Evolutionary conservation across 1,284 basidiomycete genomes (phyloP).

Genomic region (Pterulicium gracile): DNA sequence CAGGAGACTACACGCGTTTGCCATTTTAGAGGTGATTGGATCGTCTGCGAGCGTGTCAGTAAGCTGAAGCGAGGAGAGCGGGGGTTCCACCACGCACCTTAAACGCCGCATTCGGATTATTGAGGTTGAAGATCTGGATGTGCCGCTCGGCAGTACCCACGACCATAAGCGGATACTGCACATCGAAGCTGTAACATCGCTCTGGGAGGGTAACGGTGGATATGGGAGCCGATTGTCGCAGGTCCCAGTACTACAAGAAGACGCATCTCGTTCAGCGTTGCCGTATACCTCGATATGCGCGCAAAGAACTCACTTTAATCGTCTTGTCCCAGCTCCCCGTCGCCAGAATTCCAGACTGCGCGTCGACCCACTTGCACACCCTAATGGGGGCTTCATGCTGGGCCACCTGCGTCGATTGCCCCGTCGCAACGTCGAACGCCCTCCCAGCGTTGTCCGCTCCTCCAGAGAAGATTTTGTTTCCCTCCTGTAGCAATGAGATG

Average conservation of each 20-base stretch:
- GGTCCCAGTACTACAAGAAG: constrained; percentile 76
- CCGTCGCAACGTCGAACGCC: constrained; percentile 74
- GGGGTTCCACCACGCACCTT: constrained; percentile 34
- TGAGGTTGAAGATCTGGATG: constrained; percentile 82
- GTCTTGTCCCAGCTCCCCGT: constrained; percentile 93
- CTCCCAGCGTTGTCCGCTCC: constrained; percentile 80
- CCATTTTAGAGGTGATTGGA: constrained; percentile 84
- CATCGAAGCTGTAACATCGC: constrained; percentile 83
- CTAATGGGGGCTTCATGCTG: constrained; percentile 80
- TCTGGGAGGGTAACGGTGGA: constrained; percentile 78
- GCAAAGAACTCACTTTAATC: constrained; percentile 52
- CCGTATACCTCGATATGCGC: neutral
- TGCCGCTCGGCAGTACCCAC: constrained; percentile 92
- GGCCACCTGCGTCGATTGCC: constrained; percentile 65
- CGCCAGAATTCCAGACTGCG: constrained; percentile 58
- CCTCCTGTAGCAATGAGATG: constrained; percentile 38
- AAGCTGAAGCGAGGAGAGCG: neutral
- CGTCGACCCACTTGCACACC: constrained; percentile 70
- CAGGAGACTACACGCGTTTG: constrained; percentile 88
- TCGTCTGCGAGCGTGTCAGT: constrained; percentile 34
- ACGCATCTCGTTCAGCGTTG: neutral
- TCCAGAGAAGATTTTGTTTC: constrained; percentile 75
- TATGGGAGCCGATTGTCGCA: constrained; percentile 63
- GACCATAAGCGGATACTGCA: constrained; percentile 80
- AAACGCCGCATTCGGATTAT: constrained; percentile 66